Conservation (phyloP, 108 stramenopile species). For the Stephanodiscus minutulus region DNA sequence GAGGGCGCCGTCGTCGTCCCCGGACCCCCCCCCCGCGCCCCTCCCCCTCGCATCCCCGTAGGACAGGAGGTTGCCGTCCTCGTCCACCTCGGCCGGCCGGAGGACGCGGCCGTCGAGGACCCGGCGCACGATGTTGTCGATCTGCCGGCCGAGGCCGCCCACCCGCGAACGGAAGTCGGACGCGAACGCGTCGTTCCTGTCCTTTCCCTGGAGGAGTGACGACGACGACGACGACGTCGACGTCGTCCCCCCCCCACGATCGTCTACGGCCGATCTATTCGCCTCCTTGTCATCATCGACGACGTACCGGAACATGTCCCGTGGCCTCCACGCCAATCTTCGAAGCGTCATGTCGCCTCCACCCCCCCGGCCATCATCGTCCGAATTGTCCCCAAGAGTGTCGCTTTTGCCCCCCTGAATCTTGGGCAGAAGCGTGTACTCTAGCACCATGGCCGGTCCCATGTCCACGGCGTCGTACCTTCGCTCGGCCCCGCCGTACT, state of each 20-base stretch:
- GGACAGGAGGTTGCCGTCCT: slow-evolving; percentile 22
- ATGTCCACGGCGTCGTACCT: slow-evolving; percentile 73
- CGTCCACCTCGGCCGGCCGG: slow-evolving; percentile 40
- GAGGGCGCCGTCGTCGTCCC: not conserved
- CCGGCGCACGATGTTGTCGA: slow-evolving; percentile 73
- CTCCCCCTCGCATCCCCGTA: slow-evolving; percentile 21
- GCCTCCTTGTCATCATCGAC: slow-evolving; percentile 17
- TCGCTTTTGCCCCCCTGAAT: slow-evolving; percentile 9
- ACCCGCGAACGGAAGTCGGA: slow-evolving; percentile 51
- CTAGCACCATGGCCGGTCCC: slow-evolving; percentile 69
- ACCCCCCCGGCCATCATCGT: not conserved
- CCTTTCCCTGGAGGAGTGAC: slow-evolving; percentile 38
- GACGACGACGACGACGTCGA: slow-evolving; percentile 9
- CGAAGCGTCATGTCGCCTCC: slow-evolving; percentile 41
- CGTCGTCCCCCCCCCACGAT: not conserved
- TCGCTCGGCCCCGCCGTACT: slow-evolving; percentile 63
- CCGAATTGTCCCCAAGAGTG: not conserved
- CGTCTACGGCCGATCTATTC: not conserved
- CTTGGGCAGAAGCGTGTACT: slow-evolving; percentile 50
- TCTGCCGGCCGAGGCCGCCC: slow-evolving; percentile 71
- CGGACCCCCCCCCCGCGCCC: not conserved
- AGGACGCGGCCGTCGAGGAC: slow-evolving; percentile 76
- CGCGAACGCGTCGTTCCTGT: slow-evolving; percentile 45
- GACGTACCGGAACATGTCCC: slow-evolving; percentile 45
- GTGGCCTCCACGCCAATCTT: slow-evolving; percentile 56